Evolutionary conservation across 2,329 filamentous ascomycete genomes (phyloP).

Genomic region (Phialophora chinensis): DNA sequence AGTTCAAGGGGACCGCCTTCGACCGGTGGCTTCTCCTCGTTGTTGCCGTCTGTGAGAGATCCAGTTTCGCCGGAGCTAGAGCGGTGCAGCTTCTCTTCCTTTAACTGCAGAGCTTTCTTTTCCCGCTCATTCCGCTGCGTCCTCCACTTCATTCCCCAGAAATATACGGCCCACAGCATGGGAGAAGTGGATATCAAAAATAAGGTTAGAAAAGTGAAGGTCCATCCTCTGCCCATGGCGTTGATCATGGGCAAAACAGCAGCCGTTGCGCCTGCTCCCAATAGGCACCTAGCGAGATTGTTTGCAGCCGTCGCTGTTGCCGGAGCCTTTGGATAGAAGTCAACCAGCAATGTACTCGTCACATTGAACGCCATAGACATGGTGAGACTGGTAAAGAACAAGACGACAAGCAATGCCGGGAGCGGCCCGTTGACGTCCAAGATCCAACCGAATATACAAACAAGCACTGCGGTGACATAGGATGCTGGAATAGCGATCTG

Average conservation of each 20-base stretch:
- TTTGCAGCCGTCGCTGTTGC: conserved; percentile 60
- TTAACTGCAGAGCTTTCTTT: conserved; percentile 18
- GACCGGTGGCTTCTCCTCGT: conserved; percentile 18
- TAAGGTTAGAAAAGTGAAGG: conserved; percentile 49
- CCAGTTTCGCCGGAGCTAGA: background rate
- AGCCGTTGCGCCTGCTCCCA: conserved; percentile 59
- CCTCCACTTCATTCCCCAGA: conserved; percentile 43
- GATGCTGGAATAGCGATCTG: conserved; percentile 44
- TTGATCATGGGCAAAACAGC: conserved; percentile 59
- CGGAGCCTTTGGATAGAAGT: conserved; percentile 58
- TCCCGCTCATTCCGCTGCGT: conserved; percentile 35
- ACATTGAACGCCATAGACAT: conserved; percentile 52
- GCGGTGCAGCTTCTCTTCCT: conserved; percentile 30
- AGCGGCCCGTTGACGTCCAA: conserved; percentile 44
- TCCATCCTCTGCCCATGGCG: conserved; percentile 55
- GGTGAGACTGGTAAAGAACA: conserved; percentile 48
- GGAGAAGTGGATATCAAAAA: conserved; percentile 46
- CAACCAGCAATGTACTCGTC: conserved; percentile 56
- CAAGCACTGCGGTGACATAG: conserved; percentile 38
- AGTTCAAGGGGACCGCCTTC: conserved; percentile 25
- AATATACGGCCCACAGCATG: conserved; percentile 42
- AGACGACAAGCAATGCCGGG: conserved; percentile 44
- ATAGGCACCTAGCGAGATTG: conserved; percentile 60
- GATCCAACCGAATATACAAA: conserved; percentile 50
- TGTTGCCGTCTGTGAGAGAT: background rate